Evolutionary conservation across 2,329 filamentous ascomycete genomes (phyloP), one percentile per base, ranked within the genome.

Genomic region (Aspergillus terreus): DNA sequence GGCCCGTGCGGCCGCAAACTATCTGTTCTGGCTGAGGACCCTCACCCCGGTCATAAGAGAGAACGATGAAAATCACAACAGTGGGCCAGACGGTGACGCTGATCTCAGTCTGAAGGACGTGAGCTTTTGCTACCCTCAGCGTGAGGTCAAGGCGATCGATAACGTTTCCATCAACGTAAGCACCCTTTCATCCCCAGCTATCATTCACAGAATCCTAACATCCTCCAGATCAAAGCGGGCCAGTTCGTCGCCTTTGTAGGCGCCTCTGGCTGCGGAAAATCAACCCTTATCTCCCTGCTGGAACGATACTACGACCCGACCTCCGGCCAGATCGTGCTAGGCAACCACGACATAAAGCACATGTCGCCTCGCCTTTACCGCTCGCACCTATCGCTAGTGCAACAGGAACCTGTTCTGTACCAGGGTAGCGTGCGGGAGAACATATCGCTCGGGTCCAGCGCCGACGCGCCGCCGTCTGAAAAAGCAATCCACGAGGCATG

Each of bases 191-290:
- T 10, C 5, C 17, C 38, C n/a, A 41, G 1, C 6, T 6, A 33
- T n/a, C 9, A 27, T 38, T 5, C 23, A 44, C 14, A 47, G 15
- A 11, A 49, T 35, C n/a, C n/a, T 45, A 51, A 36, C 43, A 15
- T 32, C 41, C 44, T 73, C 11, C 58, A 59, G 6, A 69, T 75
- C 44, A 51, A 64, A 41, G 65, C 68, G 3, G 75, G 76, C 6
- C 69, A 72, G 44, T 76, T 74, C 49, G 70, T 67, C 4, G 76
- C 76, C 6, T 72, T 78, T 33, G 76, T 78, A 17, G 76, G 76
- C 1, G 70, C 75, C 1, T 77, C 73, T 0, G 76, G 77, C 7
- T 77, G 72, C 45, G 76, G 76, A 12, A 79, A 79, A 54, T 73
- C 68, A 4, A 77, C 75, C 0, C 63, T 76, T 0, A 67, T 79